Percentiles rank a stretch among this genome's conserved stretches.
These are phyloP conservation scores for Talaromyces sp. DNA, from an alignment of 2,329 filamentous ascomycete species.

Conservation along the genomic window DNA sequence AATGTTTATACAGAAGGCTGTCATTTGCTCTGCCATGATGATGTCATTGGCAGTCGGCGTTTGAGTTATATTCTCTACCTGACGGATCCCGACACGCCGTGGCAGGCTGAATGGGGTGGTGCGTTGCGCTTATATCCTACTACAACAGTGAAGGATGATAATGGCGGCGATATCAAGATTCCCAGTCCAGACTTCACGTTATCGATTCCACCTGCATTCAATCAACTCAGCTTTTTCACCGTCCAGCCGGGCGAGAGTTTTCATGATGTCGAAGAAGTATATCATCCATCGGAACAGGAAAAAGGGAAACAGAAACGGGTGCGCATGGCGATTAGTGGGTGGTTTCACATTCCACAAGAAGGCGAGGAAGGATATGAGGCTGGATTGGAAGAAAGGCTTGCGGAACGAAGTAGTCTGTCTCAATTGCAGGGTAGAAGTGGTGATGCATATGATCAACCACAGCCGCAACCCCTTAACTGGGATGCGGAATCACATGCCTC, in stretches of 20 bases:
- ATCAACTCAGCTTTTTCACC: conserved; percentile 96
- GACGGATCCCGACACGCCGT: conserved; percentile 84
- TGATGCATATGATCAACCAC: conserved; percentile 81
- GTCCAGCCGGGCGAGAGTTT: conserved; percentile 98
- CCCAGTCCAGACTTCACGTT: conserved; percentile 75
- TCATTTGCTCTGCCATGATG: conserved; percentile 93
- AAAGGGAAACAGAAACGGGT: conserved; percentile 61
- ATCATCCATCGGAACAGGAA: conserved; percentile 61
- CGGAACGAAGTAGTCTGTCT: conserved; percentile 83
- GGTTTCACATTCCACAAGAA: conserved; percentile 96
- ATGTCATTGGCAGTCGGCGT: conserved; percentile 94
- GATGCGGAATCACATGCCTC: conserved; percentile 35
- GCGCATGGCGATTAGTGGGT: conserved; percentile 96
- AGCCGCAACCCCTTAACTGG: conserved; percentile 54
- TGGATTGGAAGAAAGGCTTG: conserved; percentile 83
- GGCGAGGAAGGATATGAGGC: conserved; percentile 89
- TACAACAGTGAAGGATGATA: conserved; percentile 60
- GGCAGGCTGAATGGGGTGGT: conserved; percentile 90
- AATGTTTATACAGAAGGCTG: conserved; percentile 97
- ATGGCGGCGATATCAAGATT: conserved; percentile 72
- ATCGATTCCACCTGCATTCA: conserved; percentile 89
- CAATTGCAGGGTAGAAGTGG: conserved; percentile 82
- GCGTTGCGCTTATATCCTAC: conserved; percentile 83
- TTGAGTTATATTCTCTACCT: conserved; percentile 97
- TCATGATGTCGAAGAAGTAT: conserved; percentile 98